These are phyloP conservation scores for Delonix regia DNA, from an alignment of 306 rosid species.

Conservation along the genomic window DNA sequence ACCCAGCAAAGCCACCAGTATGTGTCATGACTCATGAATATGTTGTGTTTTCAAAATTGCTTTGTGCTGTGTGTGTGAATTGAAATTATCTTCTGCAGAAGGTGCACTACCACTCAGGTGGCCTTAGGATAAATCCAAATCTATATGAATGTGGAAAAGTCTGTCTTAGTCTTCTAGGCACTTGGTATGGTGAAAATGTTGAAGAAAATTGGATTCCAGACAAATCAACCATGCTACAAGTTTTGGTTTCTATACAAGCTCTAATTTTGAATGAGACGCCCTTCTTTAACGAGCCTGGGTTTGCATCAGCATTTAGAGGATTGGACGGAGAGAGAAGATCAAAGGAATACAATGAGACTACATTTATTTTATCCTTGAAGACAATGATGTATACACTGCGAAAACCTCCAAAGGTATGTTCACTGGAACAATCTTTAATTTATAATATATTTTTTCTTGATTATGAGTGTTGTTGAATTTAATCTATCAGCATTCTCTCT, in stretches of 20 bases:
- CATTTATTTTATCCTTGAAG: slow-evolving; percentile 64
- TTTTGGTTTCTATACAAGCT: slow-evolving; percentile 83
- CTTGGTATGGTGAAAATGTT: slow-evolving; percentile 61
- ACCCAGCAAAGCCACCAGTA: slow-evolving; percentile 78
- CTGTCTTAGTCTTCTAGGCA: slow-evolving; percentile 85
- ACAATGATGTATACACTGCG: slow-evolving; percentile 76
- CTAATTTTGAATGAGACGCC: slow-evolving; percentile 79
- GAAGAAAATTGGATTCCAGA: slow-evolving; percentile 74
- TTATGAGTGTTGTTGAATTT: too few species aligned
- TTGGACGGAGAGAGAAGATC: slow-evolving; percentile 58
- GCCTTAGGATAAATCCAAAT: slow-evolving; percentile 84
- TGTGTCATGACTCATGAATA: slow-evolving; percentile 30
- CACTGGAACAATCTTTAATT: too few species aligned
- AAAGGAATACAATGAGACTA: slow-evolving; percentile 62
- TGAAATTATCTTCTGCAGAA: slow-evolving; percentile 51
- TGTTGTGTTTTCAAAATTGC: slow-evolving; percentile 22
- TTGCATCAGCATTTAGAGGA: slow-evolving; percentile 34
- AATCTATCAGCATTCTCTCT: too few species aligned
- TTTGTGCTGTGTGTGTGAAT: slow-evolving; percentile 21
- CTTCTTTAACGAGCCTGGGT: slow-evolving; percentile 81
- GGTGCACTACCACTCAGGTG: slow-evolving; percentile 83
- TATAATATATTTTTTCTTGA: too few species aligned
- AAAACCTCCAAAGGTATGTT: slow-evolving; percentile 62
- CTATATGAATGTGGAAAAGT: slow-evolving; percentile 76
- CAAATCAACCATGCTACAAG: slow-evolving; percentile 85